These are phyloP conservation scores for Mycena rebaudengoi DNA, from an alignment of 768 basidiomycete genomes.

Conservation along the genomic window DNA sequence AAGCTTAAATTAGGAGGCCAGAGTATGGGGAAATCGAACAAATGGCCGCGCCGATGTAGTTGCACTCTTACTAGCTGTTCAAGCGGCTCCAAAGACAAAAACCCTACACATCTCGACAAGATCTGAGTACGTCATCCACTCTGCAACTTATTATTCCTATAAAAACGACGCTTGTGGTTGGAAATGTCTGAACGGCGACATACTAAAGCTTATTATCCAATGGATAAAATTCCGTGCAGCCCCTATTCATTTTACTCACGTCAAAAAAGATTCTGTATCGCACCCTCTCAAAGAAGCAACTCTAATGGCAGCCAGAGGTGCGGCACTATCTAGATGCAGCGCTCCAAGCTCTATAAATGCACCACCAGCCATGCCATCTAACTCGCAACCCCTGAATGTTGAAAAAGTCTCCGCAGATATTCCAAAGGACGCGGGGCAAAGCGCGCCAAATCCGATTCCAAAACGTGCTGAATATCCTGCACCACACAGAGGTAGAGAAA, in stretches of 20 bases:
- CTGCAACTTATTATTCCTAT: neutral
- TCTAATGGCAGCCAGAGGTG: neutral
- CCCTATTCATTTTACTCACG: neutral
- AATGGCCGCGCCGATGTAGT: neutral
- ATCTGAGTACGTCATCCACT: slow-evolving; percentile 5
- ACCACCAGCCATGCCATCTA: neutral
- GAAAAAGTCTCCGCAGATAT: neutral
- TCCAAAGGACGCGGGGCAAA: neutral
- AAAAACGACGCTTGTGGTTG: neutral
- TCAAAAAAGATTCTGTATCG: neutral
- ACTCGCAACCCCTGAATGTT: neutral
- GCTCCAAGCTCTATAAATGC: neutral
- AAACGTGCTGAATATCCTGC: neutral
- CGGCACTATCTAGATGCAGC: neutral
- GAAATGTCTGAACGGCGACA: slow-evolving; percentile 10
- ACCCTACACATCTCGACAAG: neutral
- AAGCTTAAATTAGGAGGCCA: neutral
- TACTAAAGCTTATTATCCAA: neutral
- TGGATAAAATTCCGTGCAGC: neutral
- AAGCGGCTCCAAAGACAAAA: neutral
- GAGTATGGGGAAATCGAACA: neutral
- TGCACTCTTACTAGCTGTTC: neutral
- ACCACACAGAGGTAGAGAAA: neutral
- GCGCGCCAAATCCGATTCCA: neutral
- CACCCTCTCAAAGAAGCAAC: neutral